Percentiles rank a stretch among this genome's conserved stretches.
These are phyloP conservation scores for Gossypium raimondii DNA, from an alignment of 345 rosid species.

Conservation along the genomic window DNA sequence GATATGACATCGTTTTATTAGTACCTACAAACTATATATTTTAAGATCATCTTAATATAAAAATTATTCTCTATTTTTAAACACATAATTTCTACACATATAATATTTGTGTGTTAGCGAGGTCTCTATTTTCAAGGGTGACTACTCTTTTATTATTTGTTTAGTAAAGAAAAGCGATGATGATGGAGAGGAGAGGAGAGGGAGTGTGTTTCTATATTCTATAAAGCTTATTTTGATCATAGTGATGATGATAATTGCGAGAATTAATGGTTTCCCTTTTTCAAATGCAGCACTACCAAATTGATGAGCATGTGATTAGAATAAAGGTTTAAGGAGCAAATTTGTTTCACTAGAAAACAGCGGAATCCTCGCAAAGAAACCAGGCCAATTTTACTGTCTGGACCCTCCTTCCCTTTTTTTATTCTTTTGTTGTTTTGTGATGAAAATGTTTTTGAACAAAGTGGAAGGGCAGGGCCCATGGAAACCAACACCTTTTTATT, in stretches of 20 bases:
- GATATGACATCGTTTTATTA: too few relatives aligned
- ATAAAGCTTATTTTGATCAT: background rate
- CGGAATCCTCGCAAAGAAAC: slow-evolving; percentile 16
- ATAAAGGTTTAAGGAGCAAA: background rate
- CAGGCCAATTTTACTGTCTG: background rate
- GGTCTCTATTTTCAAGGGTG: slow-evolving; percentile 14
- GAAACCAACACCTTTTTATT: background rate
- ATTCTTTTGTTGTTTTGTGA: background rate
- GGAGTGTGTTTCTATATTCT: background rate
- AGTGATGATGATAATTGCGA: background rate
- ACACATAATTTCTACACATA: background rate
- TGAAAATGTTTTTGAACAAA: background rate
- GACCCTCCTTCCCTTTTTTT: background rate
- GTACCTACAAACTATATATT: too few relatives aligned
- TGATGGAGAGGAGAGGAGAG: background rate
- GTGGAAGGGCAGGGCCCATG: background rate
- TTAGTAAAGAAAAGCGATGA: too few relatives aligned
- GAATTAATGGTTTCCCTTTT: background rate
- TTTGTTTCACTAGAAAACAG: background rate
- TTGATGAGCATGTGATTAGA: background rate
- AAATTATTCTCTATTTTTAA: too few relatives aligned
- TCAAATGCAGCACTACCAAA: background rate
- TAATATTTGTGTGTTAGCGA: slow-evolving; percentile 17
- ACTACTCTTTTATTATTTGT: background rate
- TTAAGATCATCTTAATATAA: too few relatives aligned